Evolutionary conservation across 257 asterid species (phyloP), one percentile per base, ranked within the genome.

Genomic region (Avicennia marina): DNA sequence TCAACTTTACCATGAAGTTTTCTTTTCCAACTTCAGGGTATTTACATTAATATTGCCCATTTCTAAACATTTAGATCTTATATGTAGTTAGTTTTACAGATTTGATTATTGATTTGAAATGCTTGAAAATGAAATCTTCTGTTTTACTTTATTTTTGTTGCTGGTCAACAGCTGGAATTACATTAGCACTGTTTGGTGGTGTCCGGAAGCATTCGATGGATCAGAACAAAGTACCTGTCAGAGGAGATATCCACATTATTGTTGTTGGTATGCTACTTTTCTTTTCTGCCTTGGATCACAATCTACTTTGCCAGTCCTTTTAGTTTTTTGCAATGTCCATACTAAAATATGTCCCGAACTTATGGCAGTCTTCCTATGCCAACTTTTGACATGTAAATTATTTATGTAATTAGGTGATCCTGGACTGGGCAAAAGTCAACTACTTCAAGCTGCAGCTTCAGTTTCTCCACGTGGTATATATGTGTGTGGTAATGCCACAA

Each of bases 391-490:
- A 50, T 53, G 43, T 31, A 45, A 21, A 27, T 58, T 42, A 18
- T 64, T 52, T 26, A 42, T 54, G 38, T 50, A 13, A 65, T 47
- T 65, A 90, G 98, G 98, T 70, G 98, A 91, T 79, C 98, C 96
- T 67, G 98, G 98, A 58, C 76, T 91, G 67, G 98, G 96, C 62
- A 91, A 91, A 81, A 91, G 96, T 65, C 98, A 91, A 67, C 86
- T 91, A 58, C 98, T 91, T 60, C 84, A 91, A 76, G 98, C 96
- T 53, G 96, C 96, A 62, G 94, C 98, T 69, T 85, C 96, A 69
- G 75, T 91, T 85, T 88, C 95, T 75, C 98, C 95, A 56, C 96
- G 98, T 45, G 98, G 98, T 66, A 81, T 91, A 67, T 91, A 88
- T 66, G 94, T 91, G 12, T 91, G 98, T 75, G 98, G 98, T 55